Percentiles rank a stretch among this genome's conserved stretches.
Conservation (phyloP, 208 protist genomes). For the Porcisia deanei region DNA sequence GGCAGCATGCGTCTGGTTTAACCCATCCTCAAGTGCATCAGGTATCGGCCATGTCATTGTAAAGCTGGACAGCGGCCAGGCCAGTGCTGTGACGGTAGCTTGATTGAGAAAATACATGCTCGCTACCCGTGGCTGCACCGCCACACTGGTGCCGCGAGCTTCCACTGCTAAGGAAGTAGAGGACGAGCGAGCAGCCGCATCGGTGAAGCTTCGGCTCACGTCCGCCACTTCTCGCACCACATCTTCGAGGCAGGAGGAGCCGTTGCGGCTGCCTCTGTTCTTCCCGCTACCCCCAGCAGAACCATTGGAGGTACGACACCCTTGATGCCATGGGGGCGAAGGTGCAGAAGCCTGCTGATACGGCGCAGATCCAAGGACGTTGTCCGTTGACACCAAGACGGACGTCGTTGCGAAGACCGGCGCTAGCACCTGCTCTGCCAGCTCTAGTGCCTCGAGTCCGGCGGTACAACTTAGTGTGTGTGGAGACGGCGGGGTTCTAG, state of each 20-base stretch:
- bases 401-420: conserved; percentile 42
- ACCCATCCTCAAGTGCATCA: not conserved
- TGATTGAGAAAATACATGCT: conserved; percentile 35
- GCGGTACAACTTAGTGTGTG: conserved; percentile 23
- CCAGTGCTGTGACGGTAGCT: conserved; percentile 26
- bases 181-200: not conserved
- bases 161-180: not conserved
- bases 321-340: not conserved
- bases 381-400: not conserved
- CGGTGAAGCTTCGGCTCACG: not conserved
- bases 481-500: not conserved
- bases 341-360: not conserved
- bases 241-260: conserved; percentile 8
- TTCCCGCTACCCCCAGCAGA: not conserved
- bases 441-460: conserved; percentile 35
- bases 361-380: not conserved
- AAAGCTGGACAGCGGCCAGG: conserved; percentile 31
- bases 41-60: conserved; percentile 16
- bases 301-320: not conserved
- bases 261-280: not conserved
- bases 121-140: conserved; percentile 5
- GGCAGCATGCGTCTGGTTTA: not conserved
- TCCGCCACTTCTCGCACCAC: conserved; percentile 16
- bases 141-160: not conserved
- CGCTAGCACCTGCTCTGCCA: conserved; percentile 53